Conservation (phyloP, 176 grass and related monocot species). For the Triticum aestivum region DNA sequence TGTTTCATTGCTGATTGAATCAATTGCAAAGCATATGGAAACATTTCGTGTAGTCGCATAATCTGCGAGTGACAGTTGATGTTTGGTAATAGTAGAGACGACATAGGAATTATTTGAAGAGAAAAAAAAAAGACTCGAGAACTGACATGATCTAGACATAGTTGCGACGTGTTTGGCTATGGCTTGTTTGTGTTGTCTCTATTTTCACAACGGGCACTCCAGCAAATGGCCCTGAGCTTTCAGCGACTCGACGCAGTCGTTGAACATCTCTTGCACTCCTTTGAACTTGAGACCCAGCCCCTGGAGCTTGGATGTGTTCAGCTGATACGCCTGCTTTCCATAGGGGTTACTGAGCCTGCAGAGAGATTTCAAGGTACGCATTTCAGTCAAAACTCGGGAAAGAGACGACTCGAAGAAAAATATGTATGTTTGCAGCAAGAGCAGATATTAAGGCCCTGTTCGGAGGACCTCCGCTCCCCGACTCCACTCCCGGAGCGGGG, state of each 20-base stretch:
- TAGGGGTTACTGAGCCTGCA: constrained; percentile 59
- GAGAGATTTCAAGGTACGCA: not conserved
- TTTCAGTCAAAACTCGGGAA: not conserved
- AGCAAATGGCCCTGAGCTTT: constrained; percentile 69
- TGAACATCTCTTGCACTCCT: constrained; percentile 76
- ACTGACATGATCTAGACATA: not conserved
- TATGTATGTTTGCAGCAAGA: not conserved
- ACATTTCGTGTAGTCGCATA: not conserved
- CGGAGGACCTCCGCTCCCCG: no score
- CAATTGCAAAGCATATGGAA: not conserved
- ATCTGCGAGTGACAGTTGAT: not conserved
- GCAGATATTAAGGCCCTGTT: not conserved
- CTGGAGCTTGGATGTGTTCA: constrained; percentile 75
- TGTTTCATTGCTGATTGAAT: not conserved
- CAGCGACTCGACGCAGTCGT: constrained; percentile 70
- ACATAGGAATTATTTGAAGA: not conserved
- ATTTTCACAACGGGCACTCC: constrained; percentile 40
- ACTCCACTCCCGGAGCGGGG: no score
- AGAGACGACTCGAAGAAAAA: not conserved
- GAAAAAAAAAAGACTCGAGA: not conserved
- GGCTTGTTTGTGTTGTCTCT: not conserved
- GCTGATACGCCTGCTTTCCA: constrained; percentile 56
- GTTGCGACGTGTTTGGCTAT: not conserved
- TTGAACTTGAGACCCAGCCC: constrained; percentile 76
- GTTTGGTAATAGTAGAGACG: not conserved